These are phyloP conservation scores for Fusarium pininemorale DNA, from an alignment of 2,329 filamentous ascomycete genomes.

Conservation along the genomic window DNA sequence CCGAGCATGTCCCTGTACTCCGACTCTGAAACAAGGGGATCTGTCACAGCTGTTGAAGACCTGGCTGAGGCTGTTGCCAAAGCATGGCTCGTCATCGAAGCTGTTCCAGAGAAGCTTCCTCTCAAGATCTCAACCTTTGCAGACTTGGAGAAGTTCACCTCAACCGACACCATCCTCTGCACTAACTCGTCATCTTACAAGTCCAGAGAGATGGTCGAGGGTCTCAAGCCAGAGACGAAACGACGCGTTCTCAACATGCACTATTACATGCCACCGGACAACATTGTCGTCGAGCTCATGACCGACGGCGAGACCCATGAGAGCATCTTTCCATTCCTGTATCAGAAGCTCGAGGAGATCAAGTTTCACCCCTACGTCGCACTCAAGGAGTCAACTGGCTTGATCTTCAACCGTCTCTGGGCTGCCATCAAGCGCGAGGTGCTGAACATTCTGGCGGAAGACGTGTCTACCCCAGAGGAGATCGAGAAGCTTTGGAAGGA, in stretches of 20 bases:
- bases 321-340: neutral
- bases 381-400: constrained; percentile 10
- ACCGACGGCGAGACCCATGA: neutral
- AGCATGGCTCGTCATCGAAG: constrained; percentile 12
- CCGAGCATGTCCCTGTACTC: neutral
- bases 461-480: neutral
- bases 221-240: neutral
- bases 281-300: constrained; percentile 9
- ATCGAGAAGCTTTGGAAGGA: constrained; percentile 3
- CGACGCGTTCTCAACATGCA: constrained; percentile 11
- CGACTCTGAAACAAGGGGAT: neutral
- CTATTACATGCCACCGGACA: constrained; percentile 8
- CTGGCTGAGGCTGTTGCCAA: neutral
- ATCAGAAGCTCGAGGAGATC: neutral
- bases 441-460: neutral
- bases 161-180: neutral
- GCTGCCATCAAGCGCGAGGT: constrained; percentile 14
- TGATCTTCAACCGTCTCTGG: constrained; percentile 10
- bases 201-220: neutral
- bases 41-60: neutral
- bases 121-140: constrained; percentile 14
- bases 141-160: neutral
- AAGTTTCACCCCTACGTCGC: constrained; percentile 1
- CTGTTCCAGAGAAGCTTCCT: neutral
- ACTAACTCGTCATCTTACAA: constrained; percentile 10